Evolutionary conservation across 805 yeast species (phyloP), one percentile per base, ranked within the genome.

Genomic region (Teunomyces pallodes): DNA sequence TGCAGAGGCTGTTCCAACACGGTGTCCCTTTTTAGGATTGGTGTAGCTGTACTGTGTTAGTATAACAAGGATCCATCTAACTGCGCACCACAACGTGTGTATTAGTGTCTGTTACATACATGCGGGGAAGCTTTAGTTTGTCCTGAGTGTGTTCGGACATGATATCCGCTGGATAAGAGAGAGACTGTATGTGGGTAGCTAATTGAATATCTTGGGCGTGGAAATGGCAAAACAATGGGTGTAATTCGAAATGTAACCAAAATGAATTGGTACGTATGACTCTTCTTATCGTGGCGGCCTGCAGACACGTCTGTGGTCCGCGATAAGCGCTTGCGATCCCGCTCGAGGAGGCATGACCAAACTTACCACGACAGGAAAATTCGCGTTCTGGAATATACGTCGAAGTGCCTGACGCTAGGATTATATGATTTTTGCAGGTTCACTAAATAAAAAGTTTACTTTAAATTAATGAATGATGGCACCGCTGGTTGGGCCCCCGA

Each of bases 1-100:
- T 27, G 76, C 77, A 8, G 68, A 59, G 4, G 75, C 63, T 0
- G 75, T 64, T 16, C 76, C 76, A 27, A 70, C 56, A 47, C 64
- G 60, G 51, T 70, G 64, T 5, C 75, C 77, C 45, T 59, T 60
- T 46, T 64, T 62, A 1, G 70, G 67, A 35, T 64, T 56, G 17
- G 70, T 63, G 43, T 65, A 67, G 30, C 69, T 64, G 40, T 20
- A 20, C 9, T 10, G 24, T 2, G 55, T 54, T 54, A 54, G 57
- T 52, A 52, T 13, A 14, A 32, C 12, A 31, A 31, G 14, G 17
- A 13, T 13, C 3, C 9, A 14, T 32, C 6, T 4, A 6, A n/a
- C 10, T 32, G 16, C 9, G 29, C 33, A 16, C 13, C 26, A 27
- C n/a, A 14, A n/a, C 16, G 16, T 17, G 9, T 20, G 4, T n/a